A percentile compares a stretch with the other conserved stretches of the same genome.
Conservation (phyloP, 768 basidiomycete species). For the Exsudoporus frostii region DNA sequence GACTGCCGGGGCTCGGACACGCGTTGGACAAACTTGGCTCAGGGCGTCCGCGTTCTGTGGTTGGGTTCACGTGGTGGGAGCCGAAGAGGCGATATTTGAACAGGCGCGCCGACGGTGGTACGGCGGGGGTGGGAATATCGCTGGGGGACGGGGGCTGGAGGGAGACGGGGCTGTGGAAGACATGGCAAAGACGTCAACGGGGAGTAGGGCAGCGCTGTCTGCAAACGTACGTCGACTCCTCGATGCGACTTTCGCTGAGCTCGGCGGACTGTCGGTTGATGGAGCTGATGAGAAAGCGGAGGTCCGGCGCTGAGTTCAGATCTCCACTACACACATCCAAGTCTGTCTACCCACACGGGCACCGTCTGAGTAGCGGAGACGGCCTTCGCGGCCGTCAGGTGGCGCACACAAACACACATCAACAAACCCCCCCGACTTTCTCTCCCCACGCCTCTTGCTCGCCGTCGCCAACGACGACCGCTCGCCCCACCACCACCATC, state of each 20-base stretch:
- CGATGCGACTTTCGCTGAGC: slow-evolving; percentile 34
- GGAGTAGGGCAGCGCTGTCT: slow-evolving; percentile 15
- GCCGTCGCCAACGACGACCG: slow-evolving; percentile 32
- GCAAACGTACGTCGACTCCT: slow-evolving; percentile 25
- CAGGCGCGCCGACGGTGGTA: slow-evolving; percentile 13
- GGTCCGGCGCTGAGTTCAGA: slow-evolving; percentile 29
- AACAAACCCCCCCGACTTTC: slow-evolving; percentile 25
- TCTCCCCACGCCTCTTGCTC: slow-evolving; percentile 30
- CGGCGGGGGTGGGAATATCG: slow-evolving; percentile 15
- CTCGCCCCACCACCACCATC: neutral
- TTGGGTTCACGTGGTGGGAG: slow-evolving; percentile 35
- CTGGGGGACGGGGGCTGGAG: slow-evolving; percentile 8
- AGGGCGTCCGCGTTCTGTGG: slow-evolving; percentile 29
- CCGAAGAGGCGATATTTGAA: slow-evolving; percentile 27
- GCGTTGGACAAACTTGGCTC: slow-evolving; percentile 36
- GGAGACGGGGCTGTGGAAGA: slow-evolving; percentile 9
- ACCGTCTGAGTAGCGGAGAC: neutral
- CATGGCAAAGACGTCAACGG: slow-evolving; percentile 30
- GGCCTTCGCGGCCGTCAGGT: slow-evolving; percentile 3
- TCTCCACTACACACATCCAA: slow-evolving; percentile 10
- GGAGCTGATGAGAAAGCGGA: slow-evolving; percentile 21
- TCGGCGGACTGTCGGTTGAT: slow-evolving; percentile 33
- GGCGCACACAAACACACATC: slow-evolving; percentile 21
- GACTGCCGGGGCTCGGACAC: slow-evolving; percentile 33
- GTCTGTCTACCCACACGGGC: no score